A percentile compares a stretch with the other conserved stretches of the same genome.
phyloP scores from a whole-genome alignment of 2,329 filamentous ascomycete species.

The Gnomoniopsis sp. region DNA sequence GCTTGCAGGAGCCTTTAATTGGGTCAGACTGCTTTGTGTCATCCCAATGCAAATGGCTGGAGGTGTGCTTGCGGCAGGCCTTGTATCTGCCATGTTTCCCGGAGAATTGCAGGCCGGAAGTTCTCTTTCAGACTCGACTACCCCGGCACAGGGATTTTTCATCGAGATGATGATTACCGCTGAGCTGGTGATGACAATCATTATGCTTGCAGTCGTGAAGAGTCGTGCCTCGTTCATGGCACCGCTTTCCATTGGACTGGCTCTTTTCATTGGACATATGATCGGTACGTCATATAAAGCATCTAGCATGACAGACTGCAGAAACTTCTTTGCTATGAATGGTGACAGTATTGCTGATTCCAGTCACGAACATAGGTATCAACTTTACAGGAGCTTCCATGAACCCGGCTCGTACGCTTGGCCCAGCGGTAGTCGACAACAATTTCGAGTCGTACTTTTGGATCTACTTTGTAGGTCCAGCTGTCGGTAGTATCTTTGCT shows the following conservation, averaged over 20 bases:
- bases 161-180: constrained; percentile 51
- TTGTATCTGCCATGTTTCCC: constrained; percentile 35
- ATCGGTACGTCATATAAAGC: neutral
- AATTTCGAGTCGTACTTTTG: constrained; percentile 40
- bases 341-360: no score
- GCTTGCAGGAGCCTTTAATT: constrained; percentile 41
- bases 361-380: constrained; percentile 24
- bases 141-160: constrained; percentile 44
- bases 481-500: constrained; percentile 43
- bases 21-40: constrained; percentile 35
- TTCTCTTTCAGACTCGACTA: constrained; percentile 37
- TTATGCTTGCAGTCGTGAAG: constrained; percentile 58
- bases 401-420: constrained; percentile 45
- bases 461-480: constrained; percentile 50
- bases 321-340: no score
- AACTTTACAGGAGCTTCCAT: constrained; percentile 40
- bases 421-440: constrained; percentile 37
- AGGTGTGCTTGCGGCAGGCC: constrained; percentile 35
- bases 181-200: constrained; percentile 46
- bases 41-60: constrained; percentile 11
- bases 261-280: neutral
- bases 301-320: neutral
- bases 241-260: neutral
- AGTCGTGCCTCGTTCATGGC: constrained; percentile 51
- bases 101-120: constrained; percentile 40